phyloP scores from a whole-genome alignment of 192 early-diverging fungal genomes.

The Coemansia sp. region DNA sequence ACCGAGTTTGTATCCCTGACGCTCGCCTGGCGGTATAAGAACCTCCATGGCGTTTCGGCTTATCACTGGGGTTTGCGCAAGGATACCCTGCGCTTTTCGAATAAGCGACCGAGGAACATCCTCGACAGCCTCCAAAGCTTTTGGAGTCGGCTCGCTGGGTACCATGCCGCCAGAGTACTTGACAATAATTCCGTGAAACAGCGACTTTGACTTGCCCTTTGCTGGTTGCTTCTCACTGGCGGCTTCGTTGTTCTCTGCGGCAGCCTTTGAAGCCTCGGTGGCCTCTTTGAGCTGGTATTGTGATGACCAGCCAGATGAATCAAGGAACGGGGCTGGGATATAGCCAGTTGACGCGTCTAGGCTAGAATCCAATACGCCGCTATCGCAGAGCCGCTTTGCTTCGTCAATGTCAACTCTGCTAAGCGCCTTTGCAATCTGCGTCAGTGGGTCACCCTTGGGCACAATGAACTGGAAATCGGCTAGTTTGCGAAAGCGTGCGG shows the following conservation, averaged over 20 bases:
- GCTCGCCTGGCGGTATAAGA: slow-evolving; percentile 26
- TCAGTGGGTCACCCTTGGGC: slow-evolving; percentile 31
- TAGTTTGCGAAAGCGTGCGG: slow-evolving; percentile 51
- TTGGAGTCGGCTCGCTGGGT: slow-evolving; percentile 23
- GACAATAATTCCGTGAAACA: slow-evolving; percentile 24
- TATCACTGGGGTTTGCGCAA: slow-evolving; percentile 36
- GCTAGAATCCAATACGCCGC: slow-evolving; percentile 19
- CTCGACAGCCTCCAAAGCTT: slow-evolving; percentile 10
- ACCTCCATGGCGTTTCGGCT: slow-evolving; percentile 45
- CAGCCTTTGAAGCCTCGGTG: background rate
- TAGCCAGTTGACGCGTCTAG: slow-evolving; percentile 8
- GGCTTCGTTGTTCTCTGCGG: background rate
- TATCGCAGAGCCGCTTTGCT: slow-evolving; percentile 26
- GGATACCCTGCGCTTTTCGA: slow-evolving; percentile 21
- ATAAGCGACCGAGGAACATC: slow-evolving; percentile 20
- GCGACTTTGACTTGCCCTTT: background rate
- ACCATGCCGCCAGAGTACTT: slow-evolving; percentile 13
- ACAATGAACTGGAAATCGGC: slow-evolving; percentile 48
- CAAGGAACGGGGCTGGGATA: slow-evolving; percentile 53
- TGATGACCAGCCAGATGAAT: slow-evolving; percentile 33
- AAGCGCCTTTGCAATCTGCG: slow-evolving; percentile 6
- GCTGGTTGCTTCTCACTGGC: background rate
- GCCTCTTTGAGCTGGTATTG: slow-evolving; percentile 16
- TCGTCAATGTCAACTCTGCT: slow-evolving; percentile 28
- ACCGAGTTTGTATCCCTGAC: slow-evolving; percentile 11